phyloP scores from a whole-genome alignment of 805 yeast genomes.

The Spathaspora gorwiae region DNA sequence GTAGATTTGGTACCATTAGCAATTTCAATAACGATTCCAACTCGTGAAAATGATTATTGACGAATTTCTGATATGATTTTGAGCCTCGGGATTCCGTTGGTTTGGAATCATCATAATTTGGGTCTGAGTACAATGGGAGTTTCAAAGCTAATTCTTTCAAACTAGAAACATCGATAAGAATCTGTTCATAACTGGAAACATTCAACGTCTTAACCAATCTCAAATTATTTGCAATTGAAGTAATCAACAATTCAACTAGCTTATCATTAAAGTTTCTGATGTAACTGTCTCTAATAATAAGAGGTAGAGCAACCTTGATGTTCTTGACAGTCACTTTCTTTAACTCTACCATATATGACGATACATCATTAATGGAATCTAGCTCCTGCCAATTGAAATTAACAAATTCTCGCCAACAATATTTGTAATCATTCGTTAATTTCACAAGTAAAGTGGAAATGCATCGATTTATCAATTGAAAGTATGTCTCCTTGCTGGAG shows the following conservation, averaged over 20 bases:
- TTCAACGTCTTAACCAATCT: conserved; percentile 64
- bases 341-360: conserved; percentile 63
- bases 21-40: conserved; percentile 68
- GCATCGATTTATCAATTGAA: conserved; percentile 54
- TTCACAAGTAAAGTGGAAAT: conserved; percentile 53
- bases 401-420: conserved; percentile 83
- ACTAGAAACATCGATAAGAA: conserved; percentile 65
- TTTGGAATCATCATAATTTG: conserved; percentile 20
- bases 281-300: conserved; percentile 65
- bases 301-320: conserved; percentile 42
- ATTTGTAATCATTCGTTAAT: conserved; percentile 55
- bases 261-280: conserved; percentile 72
- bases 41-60: conserved; percentile 34
- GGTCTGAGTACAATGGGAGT: conserved; percentile 40
- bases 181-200: conserved; percentile 70
- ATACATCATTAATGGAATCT: conserved; percentile 65
- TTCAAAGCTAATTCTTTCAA: conserved; percentile 51
- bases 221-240: conserved; percentile 54
- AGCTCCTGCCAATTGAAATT: conserved; percentile 64
- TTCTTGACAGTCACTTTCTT: conserved; percentile 43
- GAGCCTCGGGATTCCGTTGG: conserved; percentile 8
- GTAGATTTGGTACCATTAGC: conserved; percentile 58
- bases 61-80: conserved; percentile 37
- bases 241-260: conserved; percentile 59
- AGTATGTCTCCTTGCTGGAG: conserved; percentile 49